Percentiles rank a stretch among this genome's conserved stretches.
These are phyloP conservation scores for Rutstroemia sp. DNA, from an alignment of 2,329 filamentous ascomycete genomes.

Conservation along the genomic window DNA sequence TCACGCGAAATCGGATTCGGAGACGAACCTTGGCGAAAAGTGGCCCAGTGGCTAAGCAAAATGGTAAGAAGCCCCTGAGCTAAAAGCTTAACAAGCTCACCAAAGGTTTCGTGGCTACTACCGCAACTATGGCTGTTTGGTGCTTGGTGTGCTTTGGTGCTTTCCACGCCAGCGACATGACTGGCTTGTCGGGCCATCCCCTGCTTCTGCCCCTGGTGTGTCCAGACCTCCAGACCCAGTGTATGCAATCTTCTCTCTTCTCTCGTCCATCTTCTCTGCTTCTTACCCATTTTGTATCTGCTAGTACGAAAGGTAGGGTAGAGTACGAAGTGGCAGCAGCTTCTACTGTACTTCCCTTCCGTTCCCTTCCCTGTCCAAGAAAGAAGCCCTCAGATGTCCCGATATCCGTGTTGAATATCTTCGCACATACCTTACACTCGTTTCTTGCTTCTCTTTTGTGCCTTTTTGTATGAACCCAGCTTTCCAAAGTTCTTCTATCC, in stretches of 20 bases:
- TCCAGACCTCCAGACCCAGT: conserved; percentile 1
- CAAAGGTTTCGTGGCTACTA: background rate
- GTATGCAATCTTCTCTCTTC: background rate
- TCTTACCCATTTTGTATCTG: background rate
- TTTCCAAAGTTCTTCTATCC: background rate
- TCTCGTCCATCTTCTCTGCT: background rate
- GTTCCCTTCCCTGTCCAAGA: background rate
- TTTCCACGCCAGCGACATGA: background rate
- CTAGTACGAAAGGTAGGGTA: too few relatives aligned
- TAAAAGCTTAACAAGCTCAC: too few relatives aligned
- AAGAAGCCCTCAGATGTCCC: background rate
- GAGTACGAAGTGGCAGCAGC: too few relatives aligned
- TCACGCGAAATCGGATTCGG: too few relatives aligned
- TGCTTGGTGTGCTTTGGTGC: too few relatives aligned
- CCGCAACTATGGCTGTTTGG: background rate
- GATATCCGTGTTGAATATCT: conserved; percentile 1
- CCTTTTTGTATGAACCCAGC: background rate
- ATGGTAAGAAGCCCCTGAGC: too few relatives aligned
- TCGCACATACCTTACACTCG: background rate
- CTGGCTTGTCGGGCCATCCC: background rate
- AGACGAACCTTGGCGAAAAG: too few relatives aligned
- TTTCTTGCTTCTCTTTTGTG: background rate
- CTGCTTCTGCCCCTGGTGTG: background rate
- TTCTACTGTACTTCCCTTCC: too few relatives aligned
- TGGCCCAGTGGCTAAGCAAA: too few relatives aligned